These are phyloP conservation scores for Hypoxylon sp. DNA, from an alignment of 2,329 filamentous ascomycete genomes.

Conservation along the genomic window DNA sequence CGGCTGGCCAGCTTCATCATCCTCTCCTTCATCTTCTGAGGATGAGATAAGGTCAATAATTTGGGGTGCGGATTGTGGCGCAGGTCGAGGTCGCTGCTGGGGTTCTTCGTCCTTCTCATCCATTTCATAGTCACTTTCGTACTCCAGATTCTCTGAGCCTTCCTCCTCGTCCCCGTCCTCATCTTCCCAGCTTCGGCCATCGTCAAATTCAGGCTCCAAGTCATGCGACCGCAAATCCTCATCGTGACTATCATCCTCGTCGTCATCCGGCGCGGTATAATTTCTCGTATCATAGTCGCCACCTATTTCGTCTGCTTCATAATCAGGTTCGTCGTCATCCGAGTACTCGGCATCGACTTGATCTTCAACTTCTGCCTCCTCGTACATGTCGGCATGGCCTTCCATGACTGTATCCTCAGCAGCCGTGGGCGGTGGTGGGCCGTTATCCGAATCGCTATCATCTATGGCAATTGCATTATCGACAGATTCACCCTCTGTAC, in stretches of 20 bases:
- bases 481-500: conserved; percentile 46
- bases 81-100: conserved; percentile 27
- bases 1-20: conserved; percentile 29
- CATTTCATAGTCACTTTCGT: conserved; percentile 44
- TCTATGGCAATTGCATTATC: conserved; percentile 53
- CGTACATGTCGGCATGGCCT: conserved; percentile 45
- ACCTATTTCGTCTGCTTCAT: conserved; percentile 54
- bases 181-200: conserved; percentile 49
- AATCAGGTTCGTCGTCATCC: conserved; percentile 53
- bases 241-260: conserved; percentile 55
- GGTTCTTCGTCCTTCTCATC: conserved; percentile 40
- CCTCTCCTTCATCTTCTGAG: conserved; percentile 48
- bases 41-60: conserved; percentile 50
- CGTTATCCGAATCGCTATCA: conserved; percentile 51
- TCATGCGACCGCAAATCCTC: conserved; percentile 48
- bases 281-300: conserved; percentile 54
- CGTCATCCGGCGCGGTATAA: conserved; percentile 52
- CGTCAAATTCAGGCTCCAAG: conserved; percentile 53
- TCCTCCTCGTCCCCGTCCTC: conserved; percentile 46
- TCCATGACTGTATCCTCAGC: conserved; percentile 40
- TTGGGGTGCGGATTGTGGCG: conserved; percentile 40
- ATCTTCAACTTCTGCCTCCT: conserved; percentile 50
- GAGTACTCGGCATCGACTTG: conserved; percentile 50
- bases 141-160: conserved; percentile 40
- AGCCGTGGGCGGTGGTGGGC: conserved; percentile 40